Evolutionary conservation across 768 basidiomycete species (phyloP), one percentile per base, ranked within the genome.

Genomic region (Boletellus emodensis): DNA sequence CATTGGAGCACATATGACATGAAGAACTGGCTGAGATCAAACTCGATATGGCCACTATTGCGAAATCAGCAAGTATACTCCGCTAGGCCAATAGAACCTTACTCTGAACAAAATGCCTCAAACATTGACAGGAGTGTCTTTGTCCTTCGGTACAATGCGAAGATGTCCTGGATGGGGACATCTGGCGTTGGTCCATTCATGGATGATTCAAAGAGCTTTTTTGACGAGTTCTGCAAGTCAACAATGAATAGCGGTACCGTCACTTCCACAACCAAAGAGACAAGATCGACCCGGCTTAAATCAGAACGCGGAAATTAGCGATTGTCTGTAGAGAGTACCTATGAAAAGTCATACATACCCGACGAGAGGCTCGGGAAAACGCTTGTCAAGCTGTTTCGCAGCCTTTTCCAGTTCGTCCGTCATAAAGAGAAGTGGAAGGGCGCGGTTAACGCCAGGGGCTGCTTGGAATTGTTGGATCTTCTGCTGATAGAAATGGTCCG

Each of bases 351-450:
- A 51, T 24, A 47, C 81, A 28, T 63, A 94, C 90, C 84, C 87
- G 30, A 94, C 74, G 18, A 97, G 65, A 30, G 90, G 87, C 48
- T 89, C 82, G 0, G 85, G 82, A 70, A 95, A 99, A 51, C 86
- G 81, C 67, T 93, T 92, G 66, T 94, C 88, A 32, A 95, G 75
- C 22, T 77, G 71, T 67, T 94, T 94, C 15, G 88, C 82, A 34
- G 76, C 72, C 66, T 92, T 95, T 75, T 95, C 92, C 2, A 96
- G 71, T 71, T 95, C 94, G 41, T 88, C 86, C 4, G 90, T 90
- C 80, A 95, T 82, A 26, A 89, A 67, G 26, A 95, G 70, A 34
- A 94, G 71, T 1, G 92, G 91, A 33, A 91, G 70, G 0, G 92
- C 90, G 37, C 85, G 76, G 60, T 93, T 92, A 12, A 87, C 85